phyloP scores from a whole-genome alignment of 176 grass and related monocot genomes.

The Hordeum marinum region DNA sequence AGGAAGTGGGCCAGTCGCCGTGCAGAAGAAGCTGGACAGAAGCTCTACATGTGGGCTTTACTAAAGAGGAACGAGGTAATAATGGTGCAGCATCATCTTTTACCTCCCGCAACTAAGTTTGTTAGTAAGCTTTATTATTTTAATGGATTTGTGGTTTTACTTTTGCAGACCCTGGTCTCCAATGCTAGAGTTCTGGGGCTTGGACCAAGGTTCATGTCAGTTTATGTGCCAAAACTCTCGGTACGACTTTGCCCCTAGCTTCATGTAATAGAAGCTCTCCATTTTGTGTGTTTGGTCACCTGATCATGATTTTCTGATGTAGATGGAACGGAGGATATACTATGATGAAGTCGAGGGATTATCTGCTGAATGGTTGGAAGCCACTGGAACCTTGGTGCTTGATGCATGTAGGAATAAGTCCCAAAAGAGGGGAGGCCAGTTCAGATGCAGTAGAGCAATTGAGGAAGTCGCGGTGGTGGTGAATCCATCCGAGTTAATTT shows the following conservation, averaged over 20 bases:
- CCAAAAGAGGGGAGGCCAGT: slow-evolving; percentile 44
- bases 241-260: slow-evolving; percentile 45
- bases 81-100: slow-evolving; percentile 14
- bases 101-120: not conserved
- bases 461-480: slow-evolving; percentile 69
- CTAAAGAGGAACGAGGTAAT: slow-evolving; percentile 82
- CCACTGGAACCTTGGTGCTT: slow-evolving; percentile 71
- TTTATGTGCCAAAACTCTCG: slow-evolving; percentile 77
- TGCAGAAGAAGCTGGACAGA: slow-evolving; percentile 84
- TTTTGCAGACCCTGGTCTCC: slow-evolving; percentile 60
- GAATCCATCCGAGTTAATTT: slow-evolving; percentile 50
- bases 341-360: slow-evolving; percentile 89
- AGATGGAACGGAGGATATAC: slow-evolving; percentile 91
- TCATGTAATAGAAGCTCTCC: slow-evolving; percentile 1
- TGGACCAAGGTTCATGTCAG: slow-evolving; percentile 91
- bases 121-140: slow-evolving; percentile 10
- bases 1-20: slow-evolving; percentile 70
- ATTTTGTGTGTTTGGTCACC: not conserved
- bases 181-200: slow-evolving; percentile 84
- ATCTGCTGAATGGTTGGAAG: slow-evolving; percentile 76
- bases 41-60: slow-evolving; percentile 87
- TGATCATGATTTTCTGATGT: slow-evolving; percentile 32
- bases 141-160: slow-evolving; percentile 1
- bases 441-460: slow-evolving; percentile 51
- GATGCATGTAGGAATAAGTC: slow-evolving; percentile 53